phyloP scores from a whole-genome alignment of 495 filamentous ascomycete genomes.

The Pyrenopolyporus hunteri region DNA sequence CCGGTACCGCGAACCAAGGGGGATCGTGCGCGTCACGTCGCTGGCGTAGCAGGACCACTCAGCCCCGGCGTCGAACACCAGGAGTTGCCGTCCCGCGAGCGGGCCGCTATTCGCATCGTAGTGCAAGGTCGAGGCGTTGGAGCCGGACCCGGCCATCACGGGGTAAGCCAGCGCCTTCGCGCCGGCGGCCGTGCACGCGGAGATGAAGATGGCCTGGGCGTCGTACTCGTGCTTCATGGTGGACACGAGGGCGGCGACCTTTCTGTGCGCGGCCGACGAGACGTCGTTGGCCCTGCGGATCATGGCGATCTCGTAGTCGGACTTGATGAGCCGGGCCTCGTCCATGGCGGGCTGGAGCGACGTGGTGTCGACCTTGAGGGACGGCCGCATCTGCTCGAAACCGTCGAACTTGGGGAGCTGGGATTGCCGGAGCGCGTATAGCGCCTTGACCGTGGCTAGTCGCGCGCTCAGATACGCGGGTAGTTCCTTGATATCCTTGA shows the following conservation, averaged over 20 bases:
- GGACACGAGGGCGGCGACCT: conserved; percentile 65
- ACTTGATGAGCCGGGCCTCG: conserved; percentile 76
- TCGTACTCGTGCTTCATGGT: conserved; percentile 77
- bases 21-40: conserved; percentile 89
- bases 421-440: conserved; percentile 52
- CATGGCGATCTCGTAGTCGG: conserved; percentile 76
- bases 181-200: conserved; percentile 70
- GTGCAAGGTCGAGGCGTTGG: conserved; percentile 82
- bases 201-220: conserved; percentile 76
- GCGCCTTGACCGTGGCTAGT: conserved; percentile 41
- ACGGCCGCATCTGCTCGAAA: conserved; percentile 39
- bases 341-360: conserved; percentile 71
- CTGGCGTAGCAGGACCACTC: conserved; percentile 90
- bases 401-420: conserved; percentile 48
- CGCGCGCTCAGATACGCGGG: conserved; percentile 41
- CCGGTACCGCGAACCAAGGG: conserved; percentile 59
- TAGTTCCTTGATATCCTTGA: conserved; percentile 48
- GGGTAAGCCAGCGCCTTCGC: conserved; percentile 83
- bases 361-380: conserved; percentile 49
- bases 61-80: conserved; percentile 84
- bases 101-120: conserved; percentile 79
- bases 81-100: conserved; percentile 68
- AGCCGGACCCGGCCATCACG: conserved; percentile 81
- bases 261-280: conserved; percentile 73
- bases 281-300: conserved; percentile 81